These are phyloP conservation scores for Hyaloperonospora brassicae DNA, from an alignment of 352 stramenopile species.

Conservation along the genomic window DNA sequence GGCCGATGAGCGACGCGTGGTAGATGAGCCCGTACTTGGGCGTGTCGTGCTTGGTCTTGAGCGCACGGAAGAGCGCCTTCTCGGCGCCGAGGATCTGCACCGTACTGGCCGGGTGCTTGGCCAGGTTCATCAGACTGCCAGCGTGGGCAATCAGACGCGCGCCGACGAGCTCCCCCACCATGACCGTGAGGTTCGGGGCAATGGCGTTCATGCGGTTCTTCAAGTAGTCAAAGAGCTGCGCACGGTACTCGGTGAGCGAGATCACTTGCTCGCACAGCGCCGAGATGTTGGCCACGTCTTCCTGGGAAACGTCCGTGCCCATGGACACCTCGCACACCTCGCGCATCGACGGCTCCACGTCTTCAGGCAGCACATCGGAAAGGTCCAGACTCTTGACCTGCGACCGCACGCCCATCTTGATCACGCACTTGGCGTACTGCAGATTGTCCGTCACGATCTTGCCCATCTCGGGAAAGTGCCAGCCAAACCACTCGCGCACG, in stretches of 20 bases:
- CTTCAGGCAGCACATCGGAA: conserved; percentile 80
- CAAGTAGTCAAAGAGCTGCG: conserved; percentile 99
- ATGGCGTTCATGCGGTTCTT: conserved; percentile 99
- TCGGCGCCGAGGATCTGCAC: conserved; percentile 99
- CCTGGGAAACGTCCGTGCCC: conserved; percentile 98
- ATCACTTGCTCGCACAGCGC: conserved; percentile 89
- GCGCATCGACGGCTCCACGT: conserved; percentile 93
- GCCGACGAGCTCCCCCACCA: conserved; percentile 98
- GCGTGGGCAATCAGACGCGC: conserved; percentile 98
- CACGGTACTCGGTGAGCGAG: conserved; percentile 83
- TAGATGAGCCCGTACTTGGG: conserved; percentile 99
- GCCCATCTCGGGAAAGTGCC: conserved; percentile 95
- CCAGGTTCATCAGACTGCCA: conserved; percentile 98
- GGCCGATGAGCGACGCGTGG: conserved; percentile 98
- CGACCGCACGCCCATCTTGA: conserved; percentile 91
- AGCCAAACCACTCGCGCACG: conserved; percentile 99
- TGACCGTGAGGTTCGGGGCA: conserved; percentile 98
- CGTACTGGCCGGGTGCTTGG: conserved; percentile 98
- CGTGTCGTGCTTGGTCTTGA: conserved; percentile 99
- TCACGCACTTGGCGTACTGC: conserved; percentile 96
- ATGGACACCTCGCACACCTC: conserved; percentile 98
- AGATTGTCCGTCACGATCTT: conserved; percentile 98
- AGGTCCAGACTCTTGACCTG: conserved; percentile 92
- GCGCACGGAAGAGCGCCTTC: conserved; percentile 99
- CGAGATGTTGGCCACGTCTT: conserved; percentile 97